Percentiles rank a stretch among this genome's conserved stretches.
phyloP scores from a whole-genome alignment of 495 filamentous ascomycete genomes.

The Podospora pseudocomata region DNA sequence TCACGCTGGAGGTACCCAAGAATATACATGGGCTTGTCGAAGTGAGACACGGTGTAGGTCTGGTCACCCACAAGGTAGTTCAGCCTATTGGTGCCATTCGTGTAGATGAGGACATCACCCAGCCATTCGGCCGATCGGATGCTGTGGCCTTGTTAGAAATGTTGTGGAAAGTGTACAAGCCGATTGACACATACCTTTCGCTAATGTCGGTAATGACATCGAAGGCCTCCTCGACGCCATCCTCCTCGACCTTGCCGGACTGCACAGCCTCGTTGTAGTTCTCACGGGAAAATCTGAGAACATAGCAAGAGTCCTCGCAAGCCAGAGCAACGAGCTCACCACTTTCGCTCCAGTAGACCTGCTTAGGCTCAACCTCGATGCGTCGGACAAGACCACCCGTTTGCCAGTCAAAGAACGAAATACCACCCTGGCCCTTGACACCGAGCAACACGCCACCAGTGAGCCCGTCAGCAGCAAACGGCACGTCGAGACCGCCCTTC shows the following conservation, averaged over 20 bases:
- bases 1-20: slow-evolving; percentile 94
- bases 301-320: slow-evolving; percentile 93
- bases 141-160: slow-evolving; percentile 38
- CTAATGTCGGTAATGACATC: slow-evolving; percentile 93
- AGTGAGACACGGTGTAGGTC: slow-evolving; percentile 97
- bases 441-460: slow-evolving; percentile 88
- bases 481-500: slow-evolving; percentile 81
- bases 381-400: slow-evolving; percentile 82
- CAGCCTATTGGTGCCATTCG: slow-evolving; percentile 90
- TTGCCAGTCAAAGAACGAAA: slow-evolving; percentile 96
- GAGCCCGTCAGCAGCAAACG: slow-evolving; percentile 91
- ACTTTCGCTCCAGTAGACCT: slow-evolving; percentile 97
- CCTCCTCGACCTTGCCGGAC: slow-evolving; percentile 79
- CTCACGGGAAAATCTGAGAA: slow-evolving; percentile 85
- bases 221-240: slow-evolving; percentile 96
- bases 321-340: slow-evolving; percentile 90
- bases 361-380: slow-evolving; percentile 90
- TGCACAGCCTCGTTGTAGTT: slow-evolving; percentile 79
- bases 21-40: slow-evolving; percentile 91
- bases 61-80: slow-evolving; percentile 99
- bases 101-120: slow-evolving; percentile 98
- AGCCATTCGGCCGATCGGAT: slow-evolving; percentile 97
- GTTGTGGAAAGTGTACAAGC: not conserved
- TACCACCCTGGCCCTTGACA: slow-evolving; percentile 88
- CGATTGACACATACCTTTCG: slow-evolving; percentile 57